phyloP scores from a whole-genome alignment of 305 asterid species.

The Plantago lanceolata region DNA sequence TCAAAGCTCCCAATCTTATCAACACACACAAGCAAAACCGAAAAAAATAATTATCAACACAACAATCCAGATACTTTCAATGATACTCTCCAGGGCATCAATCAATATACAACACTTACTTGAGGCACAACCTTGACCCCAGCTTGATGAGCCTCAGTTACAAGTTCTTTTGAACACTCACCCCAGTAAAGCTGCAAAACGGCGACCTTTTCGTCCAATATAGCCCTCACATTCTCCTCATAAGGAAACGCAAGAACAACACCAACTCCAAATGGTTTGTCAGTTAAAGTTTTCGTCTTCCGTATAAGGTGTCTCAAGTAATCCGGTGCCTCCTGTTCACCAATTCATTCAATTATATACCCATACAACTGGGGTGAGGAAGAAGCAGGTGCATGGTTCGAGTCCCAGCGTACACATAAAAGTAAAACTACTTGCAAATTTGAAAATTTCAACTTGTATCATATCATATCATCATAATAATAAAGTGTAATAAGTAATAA shows the following conservation, averaged over 20 bases:
- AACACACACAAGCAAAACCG: not conserved
- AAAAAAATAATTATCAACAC: not conserved
- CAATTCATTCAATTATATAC: slow-evolving; percentile 5
- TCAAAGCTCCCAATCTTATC: slow-evolving; percentile 73
- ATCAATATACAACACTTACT: slow-evolving; percentile 36
- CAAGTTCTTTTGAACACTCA: slow-evolving; percentile 55
- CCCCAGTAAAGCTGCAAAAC: slow-evolving; percentile 86
- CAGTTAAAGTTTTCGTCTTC: slow-evolving; percentile 67
- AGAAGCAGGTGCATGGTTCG: too few relatives aligned
- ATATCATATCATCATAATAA: too few relatives aligned
- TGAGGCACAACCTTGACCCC: slow-evolving; percentile 86
- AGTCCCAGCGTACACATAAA: too few relatives aligned
- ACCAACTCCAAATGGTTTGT: slow-evolving; percentile 82
- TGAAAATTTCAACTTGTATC: too few relatives aligned
- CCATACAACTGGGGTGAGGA: not conserved
- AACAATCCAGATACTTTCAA: not conserved
- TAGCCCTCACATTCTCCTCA: slow-evolving; percentile 62
- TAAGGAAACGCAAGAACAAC: slow-evolving; percentile 86
- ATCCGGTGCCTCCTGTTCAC: slow-evolving; percentile 75
- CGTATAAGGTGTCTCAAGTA: slow-evolving; percentile 57
- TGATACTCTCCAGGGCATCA: not conserved
- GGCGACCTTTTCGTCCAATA: slow-evolving; percentile 82
- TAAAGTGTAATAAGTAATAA: too few relatives aligned
- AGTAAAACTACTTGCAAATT: too few relatives aligned
- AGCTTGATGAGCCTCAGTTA: slow-evolving; percentile 65